Evolutionary conservation across 331 rosid species (phyloP), one percentile per base, ranked within the genome.

Genomic region (Rosa hybrid): DNA sequence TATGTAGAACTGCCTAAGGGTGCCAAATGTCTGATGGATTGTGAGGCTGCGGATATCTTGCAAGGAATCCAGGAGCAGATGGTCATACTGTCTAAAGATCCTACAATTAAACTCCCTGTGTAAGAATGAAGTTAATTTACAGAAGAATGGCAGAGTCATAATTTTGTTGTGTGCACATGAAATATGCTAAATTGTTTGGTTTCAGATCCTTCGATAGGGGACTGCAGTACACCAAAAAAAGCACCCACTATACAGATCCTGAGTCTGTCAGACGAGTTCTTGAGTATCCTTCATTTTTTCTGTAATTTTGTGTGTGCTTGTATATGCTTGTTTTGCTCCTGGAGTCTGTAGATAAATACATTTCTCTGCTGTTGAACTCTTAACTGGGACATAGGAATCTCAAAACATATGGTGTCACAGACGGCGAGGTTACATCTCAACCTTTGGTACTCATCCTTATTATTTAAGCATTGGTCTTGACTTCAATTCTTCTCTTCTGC

Each of bases 181-280:
- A 76, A 77, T 65, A 44, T 77, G 84, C 78, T 54, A 12, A 20
- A 25, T 76, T 80, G 73, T 83, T 83, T 77, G 75, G 65, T 76
- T 80, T 77, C 86, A 95, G 98, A 70, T 79, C 97, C 76, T 95
- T 95, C 81, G 91, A 93, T 87, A 91, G 78, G 81, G 99, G 94
- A 48, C 86, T 95, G 88, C 94, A 84, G 72, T 91, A 90, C 83
- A 93, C 98, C 78, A 86, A 86, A 85, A 85, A 89, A 53, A 82
- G 48, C 80, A 83, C 49, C 86, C 84, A 85, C 63, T 88, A 82
- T 70, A 78, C 86, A 51, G 72, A 88, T 78, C 62, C 89, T 0
- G 86, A 83, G 80, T 77, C 93, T 72, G 90, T 86, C 44, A 86
- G 90, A 88, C 72, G 59, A 71, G 67, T 77, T 78, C 92, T 95